Base-by-base conservation (phyloP, 208 protist species). In the Kentomonas sorsogonicus region DNA sequence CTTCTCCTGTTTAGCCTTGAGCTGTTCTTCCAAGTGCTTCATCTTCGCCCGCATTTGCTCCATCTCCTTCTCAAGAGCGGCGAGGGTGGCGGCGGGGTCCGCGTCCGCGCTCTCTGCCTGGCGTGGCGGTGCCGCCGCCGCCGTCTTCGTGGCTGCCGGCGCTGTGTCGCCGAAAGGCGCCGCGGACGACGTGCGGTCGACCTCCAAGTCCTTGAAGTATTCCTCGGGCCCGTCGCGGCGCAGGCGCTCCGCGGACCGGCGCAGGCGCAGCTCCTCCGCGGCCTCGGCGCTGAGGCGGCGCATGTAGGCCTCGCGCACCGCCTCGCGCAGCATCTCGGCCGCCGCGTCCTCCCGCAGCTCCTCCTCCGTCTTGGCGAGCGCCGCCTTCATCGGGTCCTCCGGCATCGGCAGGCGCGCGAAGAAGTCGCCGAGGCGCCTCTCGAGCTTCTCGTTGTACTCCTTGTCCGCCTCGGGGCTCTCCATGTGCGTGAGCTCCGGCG, bases 401-500 rank as follows among this genome's bases (percentile, higher is more conserved):
- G 88, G 88, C 25, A 87, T 46, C 0, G 88, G 84, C 5, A 95
- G 77, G 20, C 62, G 60, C 2, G 77, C 50, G 63, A 95, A 95
- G 26, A 92, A 72, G 63, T 82, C 69, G 18, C 91, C 78, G 1
- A 88, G 64, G 40, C 75, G 74, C 0, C 34, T 39, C 10, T 72
- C 61, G 10, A 92, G 53, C 22, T 71, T 69, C 31, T 70, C 68
- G 9, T 72, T 11, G 48, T 87, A 84, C 23, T 68, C 60, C 3
- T 63, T 68, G 55, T 95, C 88, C 3, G 72, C 74, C 55, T 92
- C 79, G 0, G 88, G 84, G 66, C 84, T 89, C 46, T 95, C 84
- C 67, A 95, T 83, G 62, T 95, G 88, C 31, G 79, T 77, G 39
- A 94, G 66, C 46, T 87, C 79, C 5, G 77, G 69, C 3, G 63